These are phyloP conservation scores for Trametes punicea DNA, from an alignment of 768 basidiomycete genomes.

Conservation along the genomic window DNA sequence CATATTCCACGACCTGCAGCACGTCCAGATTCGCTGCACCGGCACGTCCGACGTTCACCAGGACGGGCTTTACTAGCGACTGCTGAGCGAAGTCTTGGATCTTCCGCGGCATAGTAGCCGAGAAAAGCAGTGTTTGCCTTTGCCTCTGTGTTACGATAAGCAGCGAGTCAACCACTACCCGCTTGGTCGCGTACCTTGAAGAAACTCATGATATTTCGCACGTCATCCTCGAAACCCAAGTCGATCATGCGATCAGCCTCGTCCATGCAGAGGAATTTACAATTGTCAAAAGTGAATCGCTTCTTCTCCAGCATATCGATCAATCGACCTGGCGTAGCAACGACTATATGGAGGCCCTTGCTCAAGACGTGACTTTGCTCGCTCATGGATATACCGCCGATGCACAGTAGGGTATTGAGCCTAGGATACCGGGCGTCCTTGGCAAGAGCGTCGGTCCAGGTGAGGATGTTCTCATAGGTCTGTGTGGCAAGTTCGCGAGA, in stretches of 20 bases:
- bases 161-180: too few species aligned
- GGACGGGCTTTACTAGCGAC: constrained; percentile 89
- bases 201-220: constrained; percentile 98
- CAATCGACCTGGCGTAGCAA: constrained; percentile 93
- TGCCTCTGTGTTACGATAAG: constrained; percentile 79
- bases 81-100: constrained; percentile 99
- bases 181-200: constrained; percentile 89
- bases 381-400: constrained; percentile 97
- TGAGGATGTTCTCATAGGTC: constrained; percentile 91
- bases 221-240: constrained; percentile 97
- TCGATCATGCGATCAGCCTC: constrained; percentile 99
- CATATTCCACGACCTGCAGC: constrained; percentile 95
- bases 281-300: constrained; percentile 86
- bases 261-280: constrained; percentile 98
- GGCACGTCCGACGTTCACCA: constrained; percentile 97
- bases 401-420: constrained; percentile 86
- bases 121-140: constrained; percentile 95
- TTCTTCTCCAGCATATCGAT: constrained; percentile 99
- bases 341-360: constrained; percentile 92
- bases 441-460: constrained; percentile 81
- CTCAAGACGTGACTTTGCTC: constrained; percentile 92
- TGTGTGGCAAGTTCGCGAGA: constrained; percentile 96
- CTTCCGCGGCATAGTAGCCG: constrained; percentile 98
- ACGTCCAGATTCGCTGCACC: constrained; percentile 98
- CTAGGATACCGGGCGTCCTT: constrained; percentile 79